Conservation (phyloP, 2,329 filamentous ascomycete species). For the Diplodia sapinea region DNA sequence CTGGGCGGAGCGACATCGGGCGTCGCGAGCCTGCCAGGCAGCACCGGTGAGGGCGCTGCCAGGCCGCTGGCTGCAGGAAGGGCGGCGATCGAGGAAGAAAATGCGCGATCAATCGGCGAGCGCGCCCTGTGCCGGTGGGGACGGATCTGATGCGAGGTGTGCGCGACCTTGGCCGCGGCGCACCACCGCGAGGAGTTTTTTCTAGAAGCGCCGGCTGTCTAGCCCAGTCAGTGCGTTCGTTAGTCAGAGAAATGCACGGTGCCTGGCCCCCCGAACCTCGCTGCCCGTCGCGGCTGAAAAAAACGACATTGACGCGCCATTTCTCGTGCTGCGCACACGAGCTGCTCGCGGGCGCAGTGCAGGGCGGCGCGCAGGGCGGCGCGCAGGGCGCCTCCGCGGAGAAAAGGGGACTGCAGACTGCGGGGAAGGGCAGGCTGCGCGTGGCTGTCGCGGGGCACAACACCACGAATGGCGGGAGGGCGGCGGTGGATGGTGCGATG, state of each 20-base stretch:
- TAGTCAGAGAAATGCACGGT: conserved; percentile 27
- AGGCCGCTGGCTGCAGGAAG: neutral
- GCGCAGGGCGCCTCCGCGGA: neutral
- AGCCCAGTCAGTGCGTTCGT: conserved; percentile 21
- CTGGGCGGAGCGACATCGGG: conserved; percentile 19
- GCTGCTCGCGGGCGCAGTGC: neutral
- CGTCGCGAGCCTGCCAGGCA: neutral
- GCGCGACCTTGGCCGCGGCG: conserved; percentile 20
- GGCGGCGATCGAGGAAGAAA: conserved; percentile 19
- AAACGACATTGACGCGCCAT: neutral
- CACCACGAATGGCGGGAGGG: conserved; percentile 9
- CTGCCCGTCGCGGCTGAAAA: conserved; percentile 14
- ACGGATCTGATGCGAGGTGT: conserved; percentile 29
- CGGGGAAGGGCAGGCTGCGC: neutral
- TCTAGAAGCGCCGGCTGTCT: conserved; percentile 26
- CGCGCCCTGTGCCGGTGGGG: conserved; percentile 4
- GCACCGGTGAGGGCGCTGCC: neutral
- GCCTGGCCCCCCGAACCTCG: conserved; percentile 5
- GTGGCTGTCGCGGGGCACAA: neutral
- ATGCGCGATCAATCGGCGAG: conserved; percentile 7
- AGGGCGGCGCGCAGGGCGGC: too few relatives aligned
- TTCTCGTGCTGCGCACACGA: neutral
- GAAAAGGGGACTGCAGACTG: neutral
- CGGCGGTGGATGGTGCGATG: conserved; percentile 15
- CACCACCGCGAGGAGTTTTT: conserved; percentile 25